Conservation (phyloP, 805 yeast genomes). For the Candida incommunis region DNA sequence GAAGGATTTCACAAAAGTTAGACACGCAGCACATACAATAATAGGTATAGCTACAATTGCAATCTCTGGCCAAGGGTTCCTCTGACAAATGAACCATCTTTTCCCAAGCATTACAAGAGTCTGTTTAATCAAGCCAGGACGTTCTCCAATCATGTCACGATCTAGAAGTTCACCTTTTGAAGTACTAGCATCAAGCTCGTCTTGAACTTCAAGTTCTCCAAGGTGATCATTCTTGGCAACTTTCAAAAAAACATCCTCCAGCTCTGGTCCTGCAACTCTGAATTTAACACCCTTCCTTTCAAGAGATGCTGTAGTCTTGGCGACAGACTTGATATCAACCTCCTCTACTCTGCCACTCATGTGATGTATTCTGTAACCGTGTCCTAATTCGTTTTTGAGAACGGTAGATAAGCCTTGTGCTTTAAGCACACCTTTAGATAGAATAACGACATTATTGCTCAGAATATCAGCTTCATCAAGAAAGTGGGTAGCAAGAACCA, state of each 20-base stretch:
- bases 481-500: slow-evolving; percentile 23
- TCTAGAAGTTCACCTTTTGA: not conserved
- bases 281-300: slow-evolving; percentile 13
- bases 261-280: slow-evolving; percentile 21
- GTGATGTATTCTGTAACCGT: slow-evolving; percentile 16
- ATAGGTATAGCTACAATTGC: slow-evolving; percentile 17
- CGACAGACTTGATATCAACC: slow-evolving; percentile 8
- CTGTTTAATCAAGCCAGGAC: slow-evolving; percentile 13
- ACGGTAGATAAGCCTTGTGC: slow-evolving; percentile 21
- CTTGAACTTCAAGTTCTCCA: slow-evolving; percentile 3
- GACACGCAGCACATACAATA: slow-evolving; percentile 17
- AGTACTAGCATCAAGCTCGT: not conserved
- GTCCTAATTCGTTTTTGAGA: slow-evolving; percentile 20
- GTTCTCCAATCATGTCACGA: not conserved
- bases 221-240: slow-evolving; percentile 17
- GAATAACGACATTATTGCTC: slow-evolving; percentile 20
- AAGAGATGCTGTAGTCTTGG: slow-evolving; percentile 12
- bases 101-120: slow-evolving; percentile 18
- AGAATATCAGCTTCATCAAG: slow-evolving; percentile 24
- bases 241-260: slow-evolving; percentile 21
- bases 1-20: slow-evolving; percentile 10
- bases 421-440: slow-evolving; percentile 19
- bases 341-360: slow-evolving; percentile 12
- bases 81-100: slow-evolving; percentile 14
- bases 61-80: slow-evolving; percentile 17